Conservation (phyloP, 2,329 filamentous ascomycete species). For the Apiospora aurea region DNA sequence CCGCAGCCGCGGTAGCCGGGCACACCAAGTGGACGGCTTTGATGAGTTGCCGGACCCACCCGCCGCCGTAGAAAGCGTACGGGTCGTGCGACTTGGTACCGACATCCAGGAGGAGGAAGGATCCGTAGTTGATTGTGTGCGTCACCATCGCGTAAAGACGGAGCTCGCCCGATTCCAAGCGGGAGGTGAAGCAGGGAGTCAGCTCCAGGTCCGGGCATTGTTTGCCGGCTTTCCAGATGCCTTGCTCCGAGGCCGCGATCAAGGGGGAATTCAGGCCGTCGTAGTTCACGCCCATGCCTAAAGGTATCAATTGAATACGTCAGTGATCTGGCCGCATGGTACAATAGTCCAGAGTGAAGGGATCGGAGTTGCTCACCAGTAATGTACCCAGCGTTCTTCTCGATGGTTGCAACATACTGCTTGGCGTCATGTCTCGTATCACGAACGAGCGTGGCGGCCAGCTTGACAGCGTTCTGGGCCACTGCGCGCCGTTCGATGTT, state of each 20-base stretch:
- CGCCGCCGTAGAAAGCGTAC: slow-evolving; percentile 1
- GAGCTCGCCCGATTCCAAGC: slow-evolving; percentile 25
- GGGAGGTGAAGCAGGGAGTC: no score
- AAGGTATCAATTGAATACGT: not conserved
- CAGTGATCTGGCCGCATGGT: not conserved
- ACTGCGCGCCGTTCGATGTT: slow-evolving; percentile 52
- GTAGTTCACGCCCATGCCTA: slow-evolving; percentile 52
- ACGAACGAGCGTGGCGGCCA: slow-evolving; percentile 53
- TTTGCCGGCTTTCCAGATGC: slow-evolving; percentile 48
- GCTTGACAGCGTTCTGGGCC: slow-evolving; percentile 55
- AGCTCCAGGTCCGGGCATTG: slow-evolving; percentile 48
- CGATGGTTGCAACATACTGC: slow-evolving; percentile 54
- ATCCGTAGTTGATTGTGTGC: slow-evolving; percentile 40
- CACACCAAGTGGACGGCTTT: no score
- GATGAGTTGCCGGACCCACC: not conserved
- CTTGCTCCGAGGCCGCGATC: slow-evolving; percentile 41
- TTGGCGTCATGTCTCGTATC: slow-evolving; percentile 53
- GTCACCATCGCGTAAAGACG: slow-evolving; percentile 42
- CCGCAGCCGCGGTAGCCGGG: no score
- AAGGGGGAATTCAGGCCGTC: slow-evolving; percentile 44
- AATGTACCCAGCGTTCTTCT: slow-evolving; percentile 56
- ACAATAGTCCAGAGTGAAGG: not conserved
- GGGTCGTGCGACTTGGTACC: slow-evolving; percentile 22
- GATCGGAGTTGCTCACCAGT: slow-evolving; percentile 44
- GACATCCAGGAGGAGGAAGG: slow-evolving; percentile 39